Evolutionary conservation across 2,329 filamentous ascomycete genomes (phyloP), one percentile per base, ranked within the genome.

Genomic region (Talaromyces islandicus): DNA sequence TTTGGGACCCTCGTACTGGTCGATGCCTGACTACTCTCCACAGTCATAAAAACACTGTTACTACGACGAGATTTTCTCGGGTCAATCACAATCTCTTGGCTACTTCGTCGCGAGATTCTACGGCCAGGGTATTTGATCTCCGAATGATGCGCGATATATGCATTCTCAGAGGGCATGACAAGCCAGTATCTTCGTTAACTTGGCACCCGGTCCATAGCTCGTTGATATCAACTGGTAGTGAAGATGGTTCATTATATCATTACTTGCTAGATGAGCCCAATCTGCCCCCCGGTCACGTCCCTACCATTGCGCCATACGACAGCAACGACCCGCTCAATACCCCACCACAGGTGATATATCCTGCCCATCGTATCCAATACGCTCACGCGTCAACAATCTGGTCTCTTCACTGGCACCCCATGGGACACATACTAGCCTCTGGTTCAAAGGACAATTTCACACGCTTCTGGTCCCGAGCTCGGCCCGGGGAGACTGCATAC

Each of bases 121-220:
- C 91, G 0, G 92, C 92, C 9, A 87, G 94, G 62, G 86, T 99
- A 52, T 97, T 97, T 69, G 94, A 99, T 73, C 82, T 99, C 59
- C 87, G 94, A 54, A 96, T 96, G 89, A 97, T 99, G 94, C 89
- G 94, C 64, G 94, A 99, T 73, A 92, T 97, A 59, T 91, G 92
- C 67, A 85, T 97, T 53, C 84, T 99, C 24, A 90, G 93, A 67
- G 94, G 94, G 7, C 92, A 97, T 71, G 92, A 97, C 67, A 97
- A 97, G 76, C 94, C 97, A 66, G 91, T 99, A 62, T 93, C 91
- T 12, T 95, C 92, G 0, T 78, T 99, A 56, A 83, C 90, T 3
- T 99, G 93, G 91, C 94, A 99, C 75, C 94, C 94, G 0, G 85
- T 96, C 57, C 94, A 97, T 72, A 85, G 90, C 58, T 92, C 91